Conservation (phyloP, 176 grass and related monocot species). For the Elymus sibiricus region DNA sequence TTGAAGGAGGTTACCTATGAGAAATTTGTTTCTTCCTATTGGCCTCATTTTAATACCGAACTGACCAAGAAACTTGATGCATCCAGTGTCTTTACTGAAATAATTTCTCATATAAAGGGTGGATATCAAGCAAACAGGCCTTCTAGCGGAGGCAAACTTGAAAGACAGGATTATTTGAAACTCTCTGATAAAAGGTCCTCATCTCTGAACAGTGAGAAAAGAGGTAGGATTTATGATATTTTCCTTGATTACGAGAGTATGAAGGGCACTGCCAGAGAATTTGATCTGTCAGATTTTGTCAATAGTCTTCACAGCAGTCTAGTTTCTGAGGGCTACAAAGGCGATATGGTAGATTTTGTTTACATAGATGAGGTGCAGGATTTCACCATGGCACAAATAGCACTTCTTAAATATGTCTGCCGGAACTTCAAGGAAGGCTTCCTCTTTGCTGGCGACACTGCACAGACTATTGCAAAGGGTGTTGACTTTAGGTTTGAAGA, state of each 20-base stretch:
- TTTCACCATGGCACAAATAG: constrained; percentile 65
- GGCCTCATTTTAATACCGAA: constrained; percentile 59
- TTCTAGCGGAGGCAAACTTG: constrained; percentile 3
- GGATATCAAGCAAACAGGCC: constrained; percentile 7
- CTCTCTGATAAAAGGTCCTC: constrained; percentile 60
- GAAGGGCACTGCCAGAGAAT: constrained; percentile 47
- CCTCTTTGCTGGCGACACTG: constrained; percentile 75
- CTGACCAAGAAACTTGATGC: constrained; percentile 62
- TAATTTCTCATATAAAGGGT: constrained; percentile 84
- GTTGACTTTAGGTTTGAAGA: constrained; percentile 88
- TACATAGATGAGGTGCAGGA: constrained; percentile 94
- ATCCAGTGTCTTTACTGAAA: constrained; percentile 68
- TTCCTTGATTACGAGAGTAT: constrained; percentile 68
- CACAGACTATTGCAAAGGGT: constrained; percentile 78
- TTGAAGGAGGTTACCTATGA: constrained; percentile 73
- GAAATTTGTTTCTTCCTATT: constrained; percentile 64
- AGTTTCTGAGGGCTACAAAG: constrained; percentile 31
- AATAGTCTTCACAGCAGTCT: constrained; percentile 42
- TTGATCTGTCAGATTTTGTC: constrained; percentile 77
- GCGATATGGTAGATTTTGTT: constrained; percentile 51
- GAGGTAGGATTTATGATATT: constrained; percentile 63
- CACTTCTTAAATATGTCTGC: constrained; percentile 65
- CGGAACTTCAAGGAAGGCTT: constrained; percentile 68
- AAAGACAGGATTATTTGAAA: constrained; percentile 47
- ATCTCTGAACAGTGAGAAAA: constrained; percentile 29